A percentile compares a stretch with the other conserved stretches of the same genome.
Conservation (phyloP, 345 rosid genomes). For the Eucalyptus guilfoylei region DNA sequence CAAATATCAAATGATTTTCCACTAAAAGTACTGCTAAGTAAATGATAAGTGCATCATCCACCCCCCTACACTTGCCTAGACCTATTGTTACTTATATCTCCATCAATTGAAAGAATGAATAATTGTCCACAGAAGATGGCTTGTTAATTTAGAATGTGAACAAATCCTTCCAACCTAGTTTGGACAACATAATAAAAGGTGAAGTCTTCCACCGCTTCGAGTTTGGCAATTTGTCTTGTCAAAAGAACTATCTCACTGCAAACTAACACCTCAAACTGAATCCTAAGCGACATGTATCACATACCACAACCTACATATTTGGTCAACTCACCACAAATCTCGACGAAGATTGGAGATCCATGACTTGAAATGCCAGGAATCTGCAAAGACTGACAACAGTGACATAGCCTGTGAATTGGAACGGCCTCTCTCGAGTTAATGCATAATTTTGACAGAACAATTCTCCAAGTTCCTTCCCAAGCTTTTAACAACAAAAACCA, state of each 20-base stretch:
- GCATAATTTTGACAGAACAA: conserved; percentile 18
- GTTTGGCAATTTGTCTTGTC: neutral
- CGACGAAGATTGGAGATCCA: neutral
- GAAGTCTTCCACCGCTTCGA: neutral
- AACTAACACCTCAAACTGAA: neutral
- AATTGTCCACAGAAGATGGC: neutral
- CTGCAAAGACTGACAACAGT: conserved; percentile 11
- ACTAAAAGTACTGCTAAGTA: neutral
- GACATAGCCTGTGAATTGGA: conserved; percentile 1
- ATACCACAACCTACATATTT: neutral
- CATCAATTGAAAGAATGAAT: neutral
- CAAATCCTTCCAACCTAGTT: neutral
- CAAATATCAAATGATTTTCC: neutral
- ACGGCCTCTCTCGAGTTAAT: conserved; percentile 16
- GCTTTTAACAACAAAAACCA: conserved; percentile 19
- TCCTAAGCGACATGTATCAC: neutral
- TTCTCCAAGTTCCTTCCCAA: conserved; percentile 23
- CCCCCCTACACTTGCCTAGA: neutral
- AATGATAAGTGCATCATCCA: neutral
- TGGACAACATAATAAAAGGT: neutral
- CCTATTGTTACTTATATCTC: neutral
- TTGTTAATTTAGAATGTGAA: neutral
- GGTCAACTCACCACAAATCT: neutral
- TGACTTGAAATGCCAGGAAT: conserved; percentile 1
- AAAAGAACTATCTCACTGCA: neutral